Evolutionary conservation across 1,139 yeast species (phyloP).

Genomic region (Candida pseudocylindracea): DNA sequence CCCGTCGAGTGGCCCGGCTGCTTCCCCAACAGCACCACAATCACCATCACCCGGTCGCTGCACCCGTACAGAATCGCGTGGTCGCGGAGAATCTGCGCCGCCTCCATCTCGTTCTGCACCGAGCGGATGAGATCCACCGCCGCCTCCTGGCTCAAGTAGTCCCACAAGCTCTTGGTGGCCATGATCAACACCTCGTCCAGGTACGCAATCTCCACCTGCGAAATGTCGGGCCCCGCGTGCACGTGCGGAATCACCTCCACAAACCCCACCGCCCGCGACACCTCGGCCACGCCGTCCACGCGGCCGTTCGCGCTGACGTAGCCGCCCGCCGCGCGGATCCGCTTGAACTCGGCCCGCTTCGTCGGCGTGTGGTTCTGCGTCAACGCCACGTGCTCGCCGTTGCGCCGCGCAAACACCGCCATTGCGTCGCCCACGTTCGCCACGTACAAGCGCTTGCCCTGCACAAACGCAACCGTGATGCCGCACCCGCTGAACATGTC

Average conservation of each 20-base stretch:
- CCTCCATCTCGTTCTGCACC: slow-evolving; percentile 61
- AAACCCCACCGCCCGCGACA: slow-evolving; percentile 86
- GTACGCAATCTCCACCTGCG: slow-evolving; percentile 34
- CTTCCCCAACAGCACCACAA: slow-evolving; percentile 47
- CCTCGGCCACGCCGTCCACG: slow-evolving; percentile 61
- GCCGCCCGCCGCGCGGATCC: slow-evolving; percentile 85
- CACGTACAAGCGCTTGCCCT: slow-evolving; percentile 45
- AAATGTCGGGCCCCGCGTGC: slow-evolving; percentile 70
- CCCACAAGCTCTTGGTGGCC: slow-evolving; percentile 77
- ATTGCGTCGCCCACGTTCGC: slow-evolving; percentile 88
- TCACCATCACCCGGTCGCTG: slow-evolving; percentile 59
- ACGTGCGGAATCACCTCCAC: slow-evolving; percentile 73
- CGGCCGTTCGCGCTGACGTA: slow-evolving; percentile 71
- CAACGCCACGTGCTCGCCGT: slow-evolving; percentile 56
- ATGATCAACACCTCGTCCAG: slow-evolving; percentile 74
- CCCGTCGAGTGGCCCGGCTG: slow-evolving; percentile 9
- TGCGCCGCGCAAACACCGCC: slow-evolving; percentile 56
- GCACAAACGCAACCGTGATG: slow-evolving; percentile 59
- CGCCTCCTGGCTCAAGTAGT: slow-evolving; percentile 54
- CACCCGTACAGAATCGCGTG: slow-evolving; percentile 90
- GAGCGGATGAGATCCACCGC: slow-evolving; percentile 84
- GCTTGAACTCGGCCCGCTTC: slow-evolving; percentile 53
- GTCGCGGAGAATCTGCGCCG: slow-evolving; percentile 86
- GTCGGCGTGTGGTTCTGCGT: slow-evolving; percentile 79
- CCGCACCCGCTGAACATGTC: slow-evolving; percentile 58